Base-by-base conservation (phyloP, 306 rosid species). In the Corylus heterophylla region DNA sequence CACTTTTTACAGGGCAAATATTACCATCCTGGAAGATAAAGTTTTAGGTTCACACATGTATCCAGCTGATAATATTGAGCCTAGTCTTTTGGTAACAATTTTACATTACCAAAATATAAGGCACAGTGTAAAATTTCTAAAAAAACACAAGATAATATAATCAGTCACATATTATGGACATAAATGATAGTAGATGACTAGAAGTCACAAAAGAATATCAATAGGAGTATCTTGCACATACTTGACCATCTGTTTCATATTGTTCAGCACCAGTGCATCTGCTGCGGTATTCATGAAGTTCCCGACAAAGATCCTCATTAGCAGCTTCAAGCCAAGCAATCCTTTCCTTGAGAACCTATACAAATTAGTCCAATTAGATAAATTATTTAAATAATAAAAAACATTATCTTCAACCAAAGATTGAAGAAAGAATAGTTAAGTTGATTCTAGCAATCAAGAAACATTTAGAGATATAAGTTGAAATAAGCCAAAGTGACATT, bases 281-380 rank as follows among this genome's bases (percentile, higher is more conserved):
- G 72, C 93, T 96, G 55, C 97, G 96, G 81, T 83, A 85, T 80
- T 91, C 96, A 59, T 90, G 99, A 89, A 96, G 98, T 87, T 96
- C 98, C n/a, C 92, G 89, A 83, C 97, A 91, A 79, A 96, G 98
- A 84, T 96, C 96, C 85, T 90, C 98, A 86, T 96, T 96, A 82
- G 98, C 89, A 82, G 98, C 96, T 90, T 96, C 99, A 81, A 96
- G 99, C 91, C 96, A 91, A 80, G 94, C 68, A 87, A 96, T 90
- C 81, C 97, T 90, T 89, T 96, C 99, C 94, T 93, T 96, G 66
- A 96, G 97, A 80, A 87, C 93, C 99, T 96, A 81, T 80, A 64
- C 12, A 80, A 80, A 79, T 70, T 69, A 76, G 72, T 74, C 55
- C 16, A 11, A 74, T 61, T 51, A 67, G 27, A 80, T 37, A 62